A percentile compares a stretch with the other conserved stretches of the same genome.
Evolutionary conservation across 1,139 yeast species (phyloP).

Genomic region (Sugiyamaella neomexicana): DNA sequence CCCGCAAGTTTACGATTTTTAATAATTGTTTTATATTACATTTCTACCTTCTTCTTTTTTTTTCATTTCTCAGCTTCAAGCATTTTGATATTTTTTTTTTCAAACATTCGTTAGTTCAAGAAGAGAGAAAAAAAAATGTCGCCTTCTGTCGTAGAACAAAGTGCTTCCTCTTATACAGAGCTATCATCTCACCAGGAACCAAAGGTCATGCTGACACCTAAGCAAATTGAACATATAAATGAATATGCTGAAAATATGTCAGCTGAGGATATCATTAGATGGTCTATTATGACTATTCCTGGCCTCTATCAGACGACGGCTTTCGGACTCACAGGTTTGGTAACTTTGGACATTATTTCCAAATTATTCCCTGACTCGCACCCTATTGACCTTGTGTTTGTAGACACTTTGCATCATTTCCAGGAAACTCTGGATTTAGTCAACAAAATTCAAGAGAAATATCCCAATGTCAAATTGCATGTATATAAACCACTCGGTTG

Average conservation of each 20-base stretch:
- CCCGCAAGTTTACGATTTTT: no score
- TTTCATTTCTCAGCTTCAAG: not conserved
- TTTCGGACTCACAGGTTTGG: constrained; percentile 90
- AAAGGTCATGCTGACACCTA: constrained; percentile 19
- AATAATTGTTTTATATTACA: not conserved
- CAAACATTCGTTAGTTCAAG: not conserved
- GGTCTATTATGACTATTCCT: constrained; percentile 85
- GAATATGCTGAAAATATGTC: constrained; percentile 52
- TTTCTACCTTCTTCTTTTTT: not conserved
- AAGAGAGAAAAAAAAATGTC: not conserved
- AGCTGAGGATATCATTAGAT: constrained; percentile 72
- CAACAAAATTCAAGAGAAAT: constrained; percentile 54
- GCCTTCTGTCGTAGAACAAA: constrained; percentile 10
- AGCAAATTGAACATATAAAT: constrained; percentile 50
- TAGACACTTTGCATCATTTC: constrained; percentile 91
- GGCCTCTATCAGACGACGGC: constrained; percentile 88
- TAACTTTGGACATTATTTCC: constrained; percentile 80
- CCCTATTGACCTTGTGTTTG: constrained; percentile 73
- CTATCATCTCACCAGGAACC: not conserved
- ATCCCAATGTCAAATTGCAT: constrained; percentile 56
- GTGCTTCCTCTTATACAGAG: not conserved
- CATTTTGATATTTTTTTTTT: not conserved
- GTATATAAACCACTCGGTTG: constrained; percentile 65
- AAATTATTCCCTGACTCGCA: constrained; percentile 46
- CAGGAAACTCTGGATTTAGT: constrained; percentile 87